phyloP scores from a whole-genome alignment of 2,329 filamentous ascomycete genomes.

The Epicoccum nigrum region DNA sequence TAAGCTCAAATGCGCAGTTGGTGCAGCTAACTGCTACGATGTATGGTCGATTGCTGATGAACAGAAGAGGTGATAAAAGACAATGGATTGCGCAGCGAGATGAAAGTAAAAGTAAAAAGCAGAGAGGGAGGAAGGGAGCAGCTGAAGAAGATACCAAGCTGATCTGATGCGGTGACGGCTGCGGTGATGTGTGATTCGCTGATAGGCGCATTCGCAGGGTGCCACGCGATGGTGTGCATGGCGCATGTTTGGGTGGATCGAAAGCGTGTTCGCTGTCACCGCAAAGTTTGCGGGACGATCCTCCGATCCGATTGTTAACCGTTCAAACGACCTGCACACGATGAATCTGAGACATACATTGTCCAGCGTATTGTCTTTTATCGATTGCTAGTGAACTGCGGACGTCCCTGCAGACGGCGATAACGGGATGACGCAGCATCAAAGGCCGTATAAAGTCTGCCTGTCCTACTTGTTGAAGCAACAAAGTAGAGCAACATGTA shows the following conservation, averaged over 20 bases:
- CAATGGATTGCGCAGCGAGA: background rate
- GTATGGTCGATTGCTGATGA: background rate
- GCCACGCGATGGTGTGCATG: background rate
- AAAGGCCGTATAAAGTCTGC: too few species aligned
- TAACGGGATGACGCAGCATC: too few species aligned
- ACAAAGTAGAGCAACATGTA: too few species aligned
- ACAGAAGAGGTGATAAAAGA: background rate
- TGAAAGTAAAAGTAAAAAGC: background rate
- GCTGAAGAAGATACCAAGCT: constrained; percentile 3
- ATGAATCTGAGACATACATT: too few species aligned
- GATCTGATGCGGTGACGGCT: constrained; percentile 11
- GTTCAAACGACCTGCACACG: too few species aligned
- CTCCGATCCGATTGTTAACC: too few species aligned
- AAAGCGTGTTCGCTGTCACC: background rate
- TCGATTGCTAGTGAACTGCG: too few species aligned
- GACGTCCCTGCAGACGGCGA: too few species aligned
- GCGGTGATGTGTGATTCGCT: constrained; percentile 17
- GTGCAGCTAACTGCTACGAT: background rate
- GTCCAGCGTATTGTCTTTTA: too few species aligned
- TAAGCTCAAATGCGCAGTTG: background rate
- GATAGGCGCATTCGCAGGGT: constrained; percentile 15
- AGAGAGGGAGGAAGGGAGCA: background rate
- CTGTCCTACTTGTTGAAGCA: too few species aligned
- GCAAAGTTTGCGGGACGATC: background rate
- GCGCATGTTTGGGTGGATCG: background rate